Evolutionary conservation across 2,329 filamentous ascomycete species (phyloP).

Genomic region (Rugonectria rugulosa): DNA sequence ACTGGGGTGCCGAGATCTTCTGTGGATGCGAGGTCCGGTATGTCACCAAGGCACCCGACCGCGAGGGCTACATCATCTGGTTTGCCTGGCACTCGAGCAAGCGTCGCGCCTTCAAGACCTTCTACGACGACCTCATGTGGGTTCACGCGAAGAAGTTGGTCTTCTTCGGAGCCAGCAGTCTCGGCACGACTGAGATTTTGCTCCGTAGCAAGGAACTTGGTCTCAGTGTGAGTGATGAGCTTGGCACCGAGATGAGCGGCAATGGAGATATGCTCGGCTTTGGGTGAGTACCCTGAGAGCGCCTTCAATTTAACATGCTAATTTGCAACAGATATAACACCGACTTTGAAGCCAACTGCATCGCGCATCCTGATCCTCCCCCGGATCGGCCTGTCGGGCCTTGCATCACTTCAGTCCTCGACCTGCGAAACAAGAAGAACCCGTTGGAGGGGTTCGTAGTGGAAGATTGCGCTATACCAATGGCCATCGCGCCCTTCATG

Average conservation of each 20-base stretch:
- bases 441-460: constrained; percentile 69
- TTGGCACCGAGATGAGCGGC: constrained; percentile 69
- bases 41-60: constrained; percentile 59
- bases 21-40: constrained; percentile 73
- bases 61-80: constrained; percentile 68
- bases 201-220: constrained; percentile 67
- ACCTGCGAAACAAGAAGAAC: constrained; percentile 61
- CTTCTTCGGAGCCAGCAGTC: constrained; percentile 70
- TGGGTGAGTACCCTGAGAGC: constrained; percentile 49
- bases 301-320: background rate
- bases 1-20: constrained; percentile 76
- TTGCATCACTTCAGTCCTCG: constrained; percentile 69
- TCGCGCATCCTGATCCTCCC: constrained; percentile 59
- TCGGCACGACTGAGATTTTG: constrained; percentile 72
- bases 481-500: constrained; percentile 62
- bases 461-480: constrained; percentile 68
- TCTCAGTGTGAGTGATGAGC: constrained; percentile 61
- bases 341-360: constrained; percentile 61
- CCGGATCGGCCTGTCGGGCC: constrained; percentile 64
- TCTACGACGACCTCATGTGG: constrained; percentile 70
- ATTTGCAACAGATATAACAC: constrained; percentile 61
- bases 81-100: constrained; percentile 70
- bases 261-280: constrained; percentile 73
- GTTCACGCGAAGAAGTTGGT: constrained; percentile 70
- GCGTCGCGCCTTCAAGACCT: constrained; percentile 61